These are phyloP conservation scores for Pseudogymnoascus sp. DNA, from an alignment of 2,329 filamentous ascomycete species.

Conservation along the genomic window DNA sequence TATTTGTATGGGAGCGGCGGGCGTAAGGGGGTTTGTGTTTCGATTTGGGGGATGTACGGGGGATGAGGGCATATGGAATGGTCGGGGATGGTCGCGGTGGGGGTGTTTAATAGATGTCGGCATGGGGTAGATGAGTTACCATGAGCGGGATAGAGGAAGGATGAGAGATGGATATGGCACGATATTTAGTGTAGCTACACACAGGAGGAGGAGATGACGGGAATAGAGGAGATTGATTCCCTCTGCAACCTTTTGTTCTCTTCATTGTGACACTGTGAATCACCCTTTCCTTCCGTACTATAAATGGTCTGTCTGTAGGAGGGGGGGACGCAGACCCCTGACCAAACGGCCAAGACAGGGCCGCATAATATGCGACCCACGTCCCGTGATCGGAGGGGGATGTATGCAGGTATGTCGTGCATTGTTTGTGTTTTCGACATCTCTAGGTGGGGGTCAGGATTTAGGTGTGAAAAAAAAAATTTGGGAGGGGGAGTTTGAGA, in stretches of 20 bases:
- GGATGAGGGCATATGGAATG: too few relatives aligned
- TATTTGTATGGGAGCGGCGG: background rate
- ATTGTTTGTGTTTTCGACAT: background rate
- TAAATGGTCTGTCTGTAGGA: too few relatives aligned
- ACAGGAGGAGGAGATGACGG: background rate
- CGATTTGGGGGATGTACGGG: too few relatives aligned
- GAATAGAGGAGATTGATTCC: background rate
- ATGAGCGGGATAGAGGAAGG: too few relatives aligned
- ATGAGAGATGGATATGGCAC: background rate
- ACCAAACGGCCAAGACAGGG: background rate
- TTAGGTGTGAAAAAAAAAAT: background rate
- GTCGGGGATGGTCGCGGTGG: too few relatives aligned
- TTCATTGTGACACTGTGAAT: background rate
- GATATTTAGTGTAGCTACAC: too few relatives aligned
- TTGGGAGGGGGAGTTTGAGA: background rate
- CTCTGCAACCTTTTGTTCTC: background rate
- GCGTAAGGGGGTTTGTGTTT: background rate
- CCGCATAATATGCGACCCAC: background rate
- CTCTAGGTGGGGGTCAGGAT: background rate
- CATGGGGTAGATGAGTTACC: too few relatives aligned
- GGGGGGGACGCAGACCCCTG: background rate
- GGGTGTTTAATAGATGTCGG: too few relatives aligned
- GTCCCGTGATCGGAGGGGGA: background rate
- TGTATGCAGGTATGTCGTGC: conserved; percentile 5
- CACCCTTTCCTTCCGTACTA: background rate